Conservation (phyloP, 495 filamentous ascomycete species). For the Aspergillus cristatus region DNA sequence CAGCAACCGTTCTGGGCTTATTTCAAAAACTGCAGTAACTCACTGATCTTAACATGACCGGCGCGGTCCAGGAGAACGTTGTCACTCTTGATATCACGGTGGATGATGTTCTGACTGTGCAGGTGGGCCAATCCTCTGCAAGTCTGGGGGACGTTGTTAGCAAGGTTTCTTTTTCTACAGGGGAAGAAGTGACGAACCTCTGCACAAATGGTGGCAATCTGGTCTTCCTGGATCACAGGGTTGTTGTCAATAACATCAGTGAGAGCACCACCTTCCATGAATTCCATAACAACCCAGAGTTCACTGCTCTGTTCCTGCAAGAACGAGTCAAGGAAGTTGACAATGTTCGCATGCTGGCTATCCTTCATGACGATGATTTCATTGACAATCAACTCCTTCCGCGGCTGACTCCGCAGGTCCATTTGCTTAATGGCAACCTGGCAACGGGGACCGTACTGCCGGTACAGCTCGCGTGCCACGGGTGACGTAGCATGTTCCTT, state of each 20-base stretch:
- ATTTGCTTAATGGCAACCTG: constrained; percentile 99
- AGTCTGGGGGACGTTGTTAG: constrained; percentile 56
- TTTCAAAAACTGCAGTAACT: constrained; percentile 20
- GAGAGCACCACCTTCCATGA: constrained; percentile 95
- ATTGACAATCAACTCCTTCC: constrained; percentile 98
- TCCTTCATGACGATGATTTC: constrained; percentile 99
- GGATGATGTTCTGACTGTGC: constrained; percentile 92
- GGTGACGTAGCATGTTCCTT: constrained; percentile 61
- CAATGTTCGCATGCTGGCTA: constrained; percentile 93
- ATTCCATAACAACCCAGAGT: constrained; percentile 99
- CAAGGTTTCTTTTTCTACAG: background rate
- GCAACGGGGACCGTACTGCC: constrained; percentile 57
- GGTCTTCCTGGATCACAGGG: constrained; percentile 77
- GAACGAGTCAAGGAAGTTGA: constrained; percentile 97
- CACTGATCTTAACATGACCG: constrained; percentile 97
- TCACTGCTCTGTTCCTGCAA: constrained; percentile 85
- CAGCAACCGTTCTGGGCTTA: background rate
- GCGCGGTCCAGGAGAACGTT: constrained; percentile 90
- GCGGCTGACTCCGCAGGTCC: constrained; percentile 93
- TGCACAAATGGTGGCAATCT: constrained; percentile 92
- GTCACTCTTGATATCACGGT: constrained; percentile 98
- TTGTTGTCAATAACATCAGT: constrained; percentile 99
- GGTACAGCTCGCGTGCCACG: constrained; percentile 56
- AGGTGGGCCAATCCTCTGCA: constrained; percentile 91
- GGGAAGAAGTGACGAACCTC: constrained; percentile 54